phyloP scores from a whole-genome alignment of 345 rosid genomes.

The Citrus unshiu region DNA sequence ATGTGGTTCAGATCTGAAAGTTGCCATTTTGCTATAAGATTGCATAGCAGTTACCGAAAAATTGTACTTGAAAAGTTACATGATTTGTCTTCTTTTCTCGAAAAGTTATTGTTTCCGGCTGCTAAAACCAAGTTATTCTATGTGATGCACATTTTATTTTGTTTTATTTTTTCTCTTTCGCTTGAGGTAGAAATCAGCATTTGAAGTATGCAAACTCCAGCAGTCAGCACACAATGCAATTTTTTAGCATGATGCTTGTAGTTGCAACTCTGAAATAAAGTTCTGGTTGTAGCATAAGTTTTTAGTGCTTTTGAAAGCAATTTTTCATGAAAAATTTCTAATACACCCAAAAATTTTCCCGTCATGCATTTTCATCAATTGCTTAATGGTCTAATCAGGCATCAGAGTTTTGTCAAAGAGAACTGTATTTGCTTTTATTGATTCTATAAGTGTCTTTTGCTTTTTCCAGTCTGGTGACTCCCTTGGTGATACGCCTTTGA shows the following conservation, averaged over 20 bases:
- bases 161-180: neutral
- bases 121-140: neutral
- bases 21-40: neutral
- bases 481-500: constrained; percentile 35
- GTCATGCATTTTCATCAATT: neutral
- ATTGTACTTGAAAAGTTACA: neutral
- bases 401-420: neutral
- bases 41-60: neutral
- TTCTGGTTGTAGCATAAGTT: neutral
- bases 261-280: neutral
- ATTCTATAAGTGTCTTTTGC: constrained; percentile 6
- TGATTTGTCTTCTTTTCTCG: neutral
- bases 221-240: neutral
- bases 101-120: neutral
- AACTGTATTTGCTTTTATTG: neutral
- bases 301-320: neutral
- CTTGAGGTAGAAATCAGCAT: neutral
- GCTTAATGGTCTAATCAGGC: constrained; percentile 1
- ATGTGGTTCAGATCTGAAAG: neutral
- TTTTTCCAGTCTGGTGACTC: constrained; percentile 43
- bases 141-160: neutral
- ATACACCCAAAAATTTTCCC: neutral
- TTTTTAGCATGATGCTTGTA: neutral
- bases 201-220: neutral
- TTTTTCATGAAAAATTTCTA: neutral